Base-by-base conservation (phyloP, 2,329 filamentous ascomycete genomes). In the Metarhizium humberi region DNA sequence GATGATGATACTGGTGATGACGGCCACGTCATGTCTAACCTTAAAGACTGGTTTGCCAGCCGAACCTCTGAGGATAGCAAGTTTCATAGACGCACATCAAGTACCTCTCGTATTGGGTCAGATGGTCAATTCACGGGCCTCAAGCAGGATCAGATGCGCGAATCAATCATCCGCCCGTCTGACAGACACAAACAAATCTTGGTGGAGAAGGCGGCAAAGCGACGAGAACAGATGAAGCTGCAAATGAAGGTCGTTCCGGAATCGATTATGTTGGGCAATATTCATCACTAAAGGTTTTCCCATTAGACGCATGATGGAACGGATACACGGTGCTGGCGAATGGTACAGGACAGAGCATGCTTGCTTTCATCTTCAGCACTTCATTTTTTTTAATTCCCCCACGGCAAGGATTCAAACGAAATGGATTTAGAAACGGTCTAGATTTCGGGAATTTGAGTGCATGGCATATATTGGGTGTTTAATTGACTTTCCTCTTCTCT, bases 1-100 rank as follows among this genome's bases (percentile, higher is more conserved):
- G 66, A 67, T 13, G 62, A 60, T 14, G 67, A 68, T n/a, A 65
- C 10, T 2, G 57, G 57, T 11, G 32, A 66, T 14, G 63, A 61
- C 2, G 57, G 58, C 1, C 45, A 36, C 46, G 61, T 46, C 53
- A 47, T 55, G 40, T 29, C 55, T 56, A 56, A 34, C 6, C 34
- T 60, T 25, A 57, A 52, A 29, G 58, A 57, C 14, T 59, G 58
- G 59, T 58, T 59, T 18, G 50, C 54, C n/a, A 40, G 51, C 10
- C 55, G 38, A 50, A 40, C 51, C 5, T 51, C 42, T 6, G 54
- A 60, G 13, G 42, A 55, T 8, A 30, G 5, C 38, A 57, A 57
- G 29, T 11, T 42, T 20, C 56, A 53, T 4, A 51, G 42, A 38
- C 46, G 43, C 13, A 47, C 45, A 13, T 50, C 53, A 6, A 53